These are phyloP conservation scores for Odonthalia washingtoniensis DNA, from an alignment of 31 red algal species.

Conservation along the genomic window DNA sequence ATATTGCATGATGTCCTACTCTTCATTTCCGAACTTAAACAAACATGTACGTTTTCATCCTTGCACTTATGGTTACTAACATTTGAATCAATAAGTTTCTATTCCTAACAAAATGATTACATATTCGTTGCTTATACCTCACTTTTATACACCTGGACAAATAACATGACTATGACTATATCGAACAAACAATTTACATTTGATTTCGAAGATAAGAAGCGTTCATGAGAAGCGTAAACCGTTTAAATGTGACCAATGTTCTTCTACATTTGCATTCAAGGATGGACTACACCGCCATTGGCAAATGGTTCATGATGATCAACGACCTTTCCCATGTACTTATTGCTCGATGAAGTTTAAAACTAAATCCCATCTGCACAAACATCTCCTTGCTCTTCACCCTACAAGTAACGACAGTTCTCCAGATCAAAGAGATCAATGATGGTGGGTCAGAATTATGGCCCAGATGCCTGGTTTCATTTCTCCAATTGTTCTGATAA, in stretches of 20 bases:
- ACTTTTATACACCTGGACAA: no score
- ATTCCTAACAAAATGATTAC: neutral
- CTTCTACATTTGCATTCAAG: slow-evolving; percentile 66
- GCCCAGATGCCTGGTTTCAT: no score
- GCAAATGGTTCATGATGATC: slow-evolving; percentile 60
- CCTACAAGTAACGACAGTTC: no score
- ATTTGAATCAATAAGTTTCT: neutral
- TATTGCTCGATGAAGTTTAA: slow-evolving; percentile 60
- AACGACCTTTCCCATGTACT: slow-evolving; percentile 50
- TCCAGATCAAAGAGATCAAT: no score
- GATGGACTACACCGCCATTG: slow-evolving; percentile 66
- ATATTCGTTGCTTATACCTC: neutral
- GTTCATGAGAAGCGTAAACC: slow-evolving; percentile 66
- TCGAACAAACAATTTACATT: neutral
- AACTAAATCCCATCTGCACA: slow-evolving; percentile 67
- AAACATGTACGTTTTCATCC: slow-evolving; percentile 36
- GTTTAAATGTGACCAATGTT: slow-evolving; percentile 52
- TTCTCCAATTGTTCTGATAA: no score
- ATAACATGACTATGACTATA: neutral
- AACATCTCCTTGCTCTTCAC: slow-evolving; percentile 50
- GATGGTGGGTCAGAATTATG: no score
- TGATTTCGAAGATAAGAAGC: slow-evolving; percentile 25
- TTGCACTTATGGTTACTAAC: neutral
- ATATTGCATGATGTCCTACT: slow-evolving; percentile 15
- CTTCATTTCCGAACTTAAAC: slow-evolving; percentile 38